A percentile compares a stretch with the other conserved stretches of the same genome.
These are phyloP conservation scores for Melaleuca alternifolia DNA, from an alignment of 345 rosid species.

Conservation along the genomic window DNA sequence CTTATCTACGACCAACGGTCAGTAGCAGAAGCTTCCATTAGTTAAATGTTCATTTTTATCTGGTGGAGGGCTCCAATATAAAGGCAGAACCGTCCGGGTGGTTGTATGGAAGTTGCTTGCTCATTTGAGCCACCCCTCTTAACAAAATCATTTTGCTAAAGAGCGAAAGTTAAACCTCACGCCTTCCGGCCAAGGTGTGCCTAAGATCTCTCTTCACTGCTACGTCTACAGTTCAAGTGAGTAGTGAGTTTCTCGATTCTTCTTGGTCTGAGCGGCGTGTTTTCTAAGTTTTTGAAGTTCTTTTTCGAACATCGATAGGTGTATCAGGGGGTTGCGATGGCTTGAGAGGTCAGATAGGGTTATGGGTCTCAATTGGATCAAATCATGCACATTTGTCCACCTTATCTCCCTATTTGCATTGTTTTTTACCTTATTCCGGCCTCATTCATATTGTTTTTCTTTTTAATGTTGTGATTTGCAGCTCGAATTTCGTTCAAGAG, in stretches of 20 bases:
- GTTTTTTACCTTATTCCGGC: neutral
- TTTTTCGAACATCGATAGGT: no score
- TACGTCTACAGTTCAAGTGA: neutral
- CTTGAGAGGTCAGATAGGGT: neutral
- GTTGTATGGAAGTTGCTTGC: neutral
- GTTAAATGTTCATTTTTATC: neutral
- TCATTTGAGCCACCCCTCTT: neutral
- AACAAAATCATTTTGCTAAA: neutral
- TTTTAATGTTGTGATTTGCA: neutral
- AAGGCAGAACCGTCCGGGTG: neutral
- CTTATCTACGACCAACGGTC: neutral
- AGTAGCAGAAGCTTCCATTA: neutral
- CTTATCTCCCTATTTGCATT: neutral
- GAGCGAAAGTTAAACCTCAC: neutral
- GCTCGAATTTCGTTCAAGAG: neutral
- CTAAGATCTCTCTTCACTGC: neutral
- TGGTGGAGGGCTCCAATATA: neutral
- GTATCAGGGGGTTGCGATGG: neutral
- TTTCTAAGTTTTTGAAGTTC: no score
- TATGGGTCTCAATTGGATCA: neutral
- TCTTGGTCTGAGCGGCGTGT: no score
- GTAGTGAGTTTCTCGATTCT: neutral
- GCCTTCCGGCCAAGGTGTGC: neutral
- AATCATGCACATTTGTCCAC: neutral
- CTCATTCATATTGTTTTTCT: neutral